These are phyloP conservation scores for Sesbania bispinosa DNA, from an alignment of 306 rosid species.

Conservation along the genomic window DNA sequence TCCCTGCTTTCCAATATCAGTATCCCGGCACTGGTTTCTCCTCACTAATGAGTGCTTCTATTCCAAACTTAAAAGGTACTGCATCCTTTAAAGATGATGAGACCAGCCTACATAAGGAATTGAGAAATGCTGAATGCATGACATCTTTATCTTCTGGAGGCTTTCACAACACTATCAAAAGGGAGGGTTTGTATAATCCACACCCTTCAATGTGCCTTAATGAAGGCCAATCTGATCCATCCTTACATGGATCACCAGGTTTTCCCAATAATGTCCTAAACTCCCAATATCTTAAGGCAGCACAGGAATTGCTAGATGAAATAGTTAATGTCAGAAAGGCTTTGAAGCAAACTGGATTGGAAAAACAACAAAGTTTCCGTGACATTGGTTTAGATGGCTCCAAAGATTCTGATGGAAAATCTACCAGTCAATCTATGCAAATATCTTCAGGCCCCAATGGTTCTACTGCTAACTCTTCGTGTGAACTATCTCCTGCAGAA, in stretches of 20 bases:
- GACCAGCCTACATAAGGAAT: slow-evolving; percentile 33
- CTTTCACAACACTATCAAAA: slow-evolving; percentile 29
- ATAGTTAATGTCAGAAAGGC: slow-evolving; percentile 68
- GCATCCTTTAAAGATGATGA: slow-evolving; percentile 41
- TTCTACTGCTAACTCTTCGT: slow-evolving; percentile 37
- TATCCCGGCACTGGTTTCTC: slow-evolving; percentile 42
- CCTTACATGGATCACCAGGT: slow-evolving; percentile 32
- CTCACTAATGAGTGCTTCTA: slow-evolving; percentile 39
- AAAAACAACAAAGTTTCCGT: slow-evolving; percentile 42
- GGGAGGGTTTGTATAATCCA: slow-evolving; percentile 52
- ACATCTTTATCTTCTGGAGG: slow-evolving; percentile 42
- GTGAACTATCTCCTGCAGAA: slow-evolving; percentile 59
- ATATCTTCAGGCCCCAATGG: slow-evolving; percentile 46
- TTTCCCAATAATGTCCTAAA: slow-evolving; percentile 34
- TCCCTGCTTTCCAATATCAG: slow-evolving; percentile 53
- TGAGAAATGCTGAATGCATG: slow-evolving; percentile 49
- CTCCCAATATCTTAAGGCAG: slow-evolving; percentile 63
- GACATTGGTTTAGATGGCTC: slow-evolving; percentile 43
- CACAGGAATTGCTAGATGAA: slow-evolving; percentile 83
- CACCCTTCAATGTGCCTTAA: slow-evolving; percentile 31
- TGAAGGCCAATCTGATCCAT: slow-evolving; percentile 37
- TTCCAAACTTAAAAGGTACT: slow-evolving; percentile 32
- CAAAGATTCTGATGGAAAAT: slow-evolving; percentile 59
- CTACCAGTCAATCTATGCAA: slow-evolving; percentile 39
- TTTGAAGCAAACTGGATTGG: slow-evolving; percentile 56